These are phyloP conservation scores for Sporisorium exsertum DNA, from an alignment of 1,284 basidiomycete genomes.

Conservation along the genomic window DNA sequence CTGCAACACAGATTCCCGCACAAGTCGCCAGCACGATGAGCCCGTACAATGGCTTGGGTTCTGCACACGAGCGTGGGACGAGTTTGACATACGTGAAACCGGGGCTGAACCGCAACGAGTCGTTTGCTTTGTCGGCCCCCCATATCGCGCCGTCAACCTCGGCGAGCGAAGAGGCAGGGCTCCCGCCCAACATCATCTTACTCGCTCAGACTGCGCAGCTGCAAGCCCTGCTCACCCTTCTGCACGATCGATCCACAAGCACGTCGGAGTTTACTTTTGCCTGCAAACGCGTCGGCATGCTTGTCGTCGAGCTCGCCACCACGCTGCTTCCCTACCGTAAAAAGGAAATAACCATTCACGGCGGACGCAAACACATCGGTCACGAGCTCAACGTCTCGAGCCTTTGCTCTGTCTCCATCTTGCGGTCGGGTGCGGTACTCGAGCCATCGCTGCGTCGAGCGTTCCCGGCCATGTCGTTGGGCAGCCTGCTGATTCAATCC, in stretches of 20 bases:
- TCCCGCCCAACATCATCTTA: constrained; percentile 75
- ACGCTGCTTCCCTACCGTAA: constrained; percentile 80
- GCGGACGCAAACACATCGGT: constrained; percentile 78
- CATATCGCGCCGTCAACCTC: constrained; percentile 14
- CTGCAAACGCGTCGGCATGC: constrained; percentile 83
- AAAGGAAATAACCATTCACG: constrained; percentile 75
- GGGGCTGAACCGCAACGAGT: constrained; percentile 16
- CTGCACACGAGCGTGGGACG: constrained; percentile 27
- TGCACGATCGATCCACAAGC: constrained; percentile 78
- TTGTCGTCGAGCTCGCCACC: constrained; percentile 86
- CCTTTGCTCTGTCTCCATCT: constrained; percentile 84
- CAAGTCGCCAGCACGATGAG: constrained; percentile 15
- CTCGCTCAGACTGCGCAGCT: constrained; percentile 85
- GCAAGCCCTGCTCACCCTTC: constrained; percentile 76
- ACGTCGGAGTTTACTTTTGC: constrained; percentile 87
- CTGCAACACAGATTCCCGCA: constrained; percentile 21
- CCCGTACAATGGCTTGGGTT: constrained; percentile 35
- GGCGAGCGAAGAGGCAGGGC: constrained; percentile 24
- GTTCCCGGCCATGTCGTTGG: constrained; percentile 86
- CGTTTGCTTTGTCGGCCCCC: constrained; percentile 10
- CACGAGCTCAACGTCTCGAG: constrained; percentile 75
- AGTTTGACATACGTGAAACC: constrained; percentile 27
- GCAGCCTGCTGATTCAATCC: constrained; percentile 88
- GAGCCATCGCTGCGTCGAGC: constrained; percentile 90
- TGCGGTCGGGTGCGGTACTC: constrained; percentile 88